These are phyloP conservation scores for Synchytrium microbalum DNA, from an alignment of 371 early-diverging fungal species.

Conservation along the genomic window DNA sequence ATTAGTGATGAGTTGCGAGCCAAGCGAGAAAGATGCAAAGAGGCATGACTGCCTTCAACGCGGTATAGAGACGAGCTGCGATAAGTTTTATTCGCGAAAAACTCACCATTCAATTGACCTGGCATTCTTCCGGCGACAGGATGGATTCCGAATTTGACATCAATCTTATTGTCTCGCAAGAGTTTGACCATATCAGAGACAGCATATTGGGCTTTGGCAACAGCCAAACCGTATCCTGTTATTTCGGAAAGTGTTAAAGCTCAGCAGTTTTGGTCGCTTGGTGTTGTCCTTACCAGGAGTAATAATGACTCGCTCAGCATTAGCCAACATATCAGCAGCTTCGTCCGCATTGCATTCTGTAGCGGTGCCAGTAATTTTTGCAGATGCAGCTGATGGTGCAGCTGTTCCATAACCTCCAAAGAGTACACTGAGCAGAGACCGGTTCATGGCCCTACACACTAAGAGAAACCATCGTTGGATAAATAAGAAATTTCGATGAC, in stretches of 20 bases:
- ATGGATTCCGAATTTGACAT: constrained; percentile 26
- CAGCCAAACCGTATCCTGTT: constrained; percentile 30
- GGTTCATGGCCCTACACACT: constrained; percentile 30
- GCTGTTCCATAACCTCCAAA: constrained; percentile 24
- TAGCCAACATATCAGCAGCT: constrained; percentile 17
- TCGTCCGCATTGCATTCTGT: constrained; percentile 16
- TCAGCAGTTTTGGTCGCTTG: neutral
- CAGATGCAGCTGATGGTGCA: constrained; percentile 8
- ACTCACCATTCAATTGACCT: constrained; percentile 30
- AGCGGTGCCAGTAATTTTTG: constrained; percentile 6
- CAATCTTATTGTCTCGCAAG: constrained; percentile 16
- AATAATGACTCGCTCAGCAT: constrained; percentile 24
- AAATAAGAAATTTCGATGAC: neutral
- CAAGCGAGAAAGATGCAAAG: neutral
- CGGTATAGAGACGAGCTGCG: no score
- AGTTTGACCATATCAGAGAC: constrained; percentile 25
- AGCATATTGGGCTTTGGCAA: constrained; percentile 30
- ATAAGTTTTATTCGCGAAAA: no score
- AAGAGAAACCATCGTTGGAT: neutral
- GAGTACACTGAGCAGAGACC: constrained; percentile 23
- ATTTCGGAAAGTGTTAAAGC: neutral
- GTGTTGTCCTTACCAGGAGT: constrained; percentile 16
- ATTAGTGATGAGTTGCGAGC: no score
- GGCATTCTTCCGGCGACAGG: constrained; percentile 33
- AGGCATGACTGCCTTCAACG: neutral